These are phyloP conservation scores for Tylopilus plumbeoviolaceoides DNA, from an alignment of 768 basidiomycete species.

Conservation along the genomic window DNA sequence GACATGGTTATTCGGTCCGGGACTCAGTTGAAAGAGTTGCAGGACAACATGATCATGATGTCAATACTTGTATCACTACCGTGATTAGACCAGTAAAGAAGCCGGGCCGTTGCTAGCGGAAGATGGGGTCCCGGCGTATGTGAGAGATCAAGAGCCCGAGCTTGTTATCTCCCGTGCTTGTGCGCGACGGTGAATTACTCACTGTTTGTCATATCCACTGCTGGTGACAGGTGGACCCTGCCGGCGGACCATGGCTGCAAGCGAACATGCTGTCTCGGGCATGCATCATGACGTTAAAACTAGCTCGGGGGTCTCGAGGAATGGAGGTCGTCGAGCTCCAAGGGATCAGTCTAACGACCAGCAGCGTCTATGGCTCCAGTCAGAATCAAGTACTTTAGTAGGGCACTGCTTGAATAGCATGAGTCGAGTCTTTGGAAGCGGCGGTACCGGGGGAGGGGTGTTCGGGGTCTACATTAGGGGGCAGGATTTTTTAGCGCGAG, in stretches of 20 bases:
- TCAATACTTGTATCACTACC: no score
- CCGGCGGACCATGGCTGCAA: background rate
- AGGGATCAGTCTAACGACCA: background rate
- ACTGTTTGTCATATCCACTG: background rate
- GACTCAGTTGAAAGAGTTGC: no score
- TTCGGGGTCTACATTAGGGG: conserved; percentile 25
- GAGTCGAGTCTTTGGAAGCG: background rate
- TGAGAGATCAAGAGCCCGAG: no score
- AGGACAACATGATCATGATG: no score
- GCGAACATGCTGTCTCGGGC: conserved; percentile 7
- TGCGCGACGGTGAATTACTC: background rate
- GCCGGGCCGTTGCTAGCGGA: background rate
- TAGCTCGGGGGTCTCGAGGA: background rate
- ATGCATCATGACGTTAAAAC: conserved; percentile 7
- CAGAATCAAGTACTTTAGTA: no score
- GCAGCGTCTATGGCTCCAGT: no score
- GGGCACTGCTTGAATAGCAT: no score
- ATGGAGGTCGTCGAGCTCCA: background rate
- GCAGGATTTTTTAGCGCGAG: conserved; percentile 28
- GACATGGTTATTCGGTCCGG: no score
- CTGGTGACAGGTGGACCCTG: background rate
- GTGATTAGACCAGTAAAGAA: background rate
- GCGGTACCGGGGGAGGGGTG: conserved; percentile 17
- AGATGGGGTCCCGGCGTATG: no score
- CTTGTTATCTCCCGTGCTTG: no score